These are phyloP conservation scores for Chrysosporium queenslandicum DNA, from an alignment of 2,329 filamentous ascomycete species.

Conservation along the genomic window DNA sequence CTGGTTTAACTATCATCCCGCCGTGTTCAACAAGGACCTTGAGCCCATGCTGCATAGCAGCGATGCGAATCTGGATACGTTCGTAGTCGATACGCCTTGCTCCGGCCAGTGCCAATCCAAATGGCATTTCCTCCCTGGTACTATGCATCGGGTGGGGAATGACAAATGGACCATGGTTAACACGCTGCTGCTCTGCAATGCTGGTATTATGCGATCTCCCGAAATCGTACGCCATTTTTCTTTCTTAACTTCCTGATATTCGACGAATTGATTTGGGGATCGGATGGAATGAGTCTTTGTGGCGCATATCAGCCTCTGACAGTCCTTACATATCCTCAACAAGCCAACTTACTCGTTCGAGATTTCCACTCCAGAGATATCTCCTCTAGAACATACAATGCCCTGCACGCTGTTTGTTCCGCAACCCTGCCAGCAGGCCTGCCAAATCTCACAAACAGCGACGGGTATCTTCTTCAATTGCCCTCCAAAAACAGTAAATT, in stretches of 20 bases:
- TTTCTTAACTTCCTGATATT: background rate
- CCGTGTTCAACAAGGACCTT: background rate
- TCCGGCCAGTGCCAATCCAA: background rate
- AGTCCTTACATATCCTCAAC: no score
- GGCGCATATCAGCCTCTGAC: background rate
- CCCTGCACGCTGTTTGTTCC: background rate
- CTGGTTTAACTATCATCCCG: background rate
- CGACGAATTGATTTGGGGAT: background rate
- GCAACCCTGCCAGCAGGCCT: background rate
- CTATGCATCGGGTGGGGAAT: background rate
- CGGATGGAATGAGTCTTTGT: background rate
- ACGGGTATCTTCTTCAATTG: no score
- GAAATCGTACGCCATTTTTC: background rate
- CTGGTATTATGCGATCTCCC: background rate
- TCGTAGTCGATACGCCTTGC: background rate
- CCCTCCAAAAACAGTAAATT: no score
- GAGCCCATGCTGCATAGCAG: constrained; percentile 2
- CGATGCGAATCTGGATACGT: constrained; percentile 7
- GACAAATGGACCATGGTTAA: constrained; percentile 1
- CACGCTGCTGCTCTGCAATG: background rate
- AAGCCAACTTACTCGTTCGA: background rate
- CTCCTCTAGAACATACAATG: background rate
- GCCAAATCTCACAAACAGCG: no score
- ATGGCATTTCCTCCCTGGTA: constrained; percentile 1
- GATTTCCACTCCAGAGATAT: background rate